These are phyloP conservation scores for Cytospora piceae DNA, from an alignment of 2,329 filamentous ascomycete species.

Conservation along the genomic window DNA sequence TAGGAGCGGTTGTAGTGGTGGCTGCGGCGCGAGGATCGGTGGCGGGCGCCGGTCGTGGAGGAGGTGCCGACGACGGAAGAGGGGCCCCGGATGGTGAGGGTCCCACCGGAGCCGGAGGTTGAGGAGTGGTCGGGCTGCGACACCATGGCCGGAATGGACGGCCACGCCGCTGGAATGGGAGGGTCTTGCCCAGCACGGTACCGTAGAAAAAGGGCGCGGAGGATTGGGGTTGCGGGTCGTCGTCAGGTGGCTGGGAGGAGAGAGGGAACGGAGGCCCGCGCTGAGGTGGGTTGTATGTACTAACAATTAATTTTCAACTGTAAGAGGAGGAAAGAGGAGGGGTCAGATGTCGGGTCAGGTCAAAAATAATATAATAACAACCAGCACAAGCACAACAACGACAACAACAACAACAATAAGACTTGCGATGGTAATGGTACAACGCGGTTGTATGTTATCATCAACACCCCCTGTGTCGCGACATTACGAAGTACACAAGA, in stretches of 20 bases:
- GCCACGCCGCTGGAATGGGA: constrained; percentile 16
- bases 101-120: constrained; percentile 28
- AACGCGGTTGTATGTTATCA: constrained; percentile 15
- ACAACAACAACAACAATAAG: background rate
- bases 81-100: constrained; percentile 40
- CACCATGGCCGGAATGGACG: constrained; percentile 37
- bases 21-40: constrained; percentile 30
- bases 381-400: background rate
- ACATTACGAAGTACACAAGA: constrained; percentile 18
- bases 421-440: constrained; percentile 7
- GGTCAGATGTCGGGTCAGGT: background rate
- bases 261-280: background rate
- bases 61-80: constrained; percentile 39
- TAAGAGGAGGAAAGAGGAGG: background rate
- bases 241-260: background rate
- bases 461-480: constrained; percentile 20
- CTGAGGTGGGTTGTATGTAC: background rate
- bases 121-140: constrained; percentile 39
- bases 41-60: constrained; percentile 32
- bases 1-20: constrained; percentile 78
- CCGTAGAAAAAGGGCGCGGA: constrained; percentile 1
- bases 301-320: background rate
- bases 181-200: background rate
- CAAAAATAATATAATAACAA: background rate
- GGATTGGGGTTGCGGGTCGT: constrained; percentile 4